Conservation (phyloP, 371 early-diverging fungal species). For the Conidiobolus incongruus region DNA sequence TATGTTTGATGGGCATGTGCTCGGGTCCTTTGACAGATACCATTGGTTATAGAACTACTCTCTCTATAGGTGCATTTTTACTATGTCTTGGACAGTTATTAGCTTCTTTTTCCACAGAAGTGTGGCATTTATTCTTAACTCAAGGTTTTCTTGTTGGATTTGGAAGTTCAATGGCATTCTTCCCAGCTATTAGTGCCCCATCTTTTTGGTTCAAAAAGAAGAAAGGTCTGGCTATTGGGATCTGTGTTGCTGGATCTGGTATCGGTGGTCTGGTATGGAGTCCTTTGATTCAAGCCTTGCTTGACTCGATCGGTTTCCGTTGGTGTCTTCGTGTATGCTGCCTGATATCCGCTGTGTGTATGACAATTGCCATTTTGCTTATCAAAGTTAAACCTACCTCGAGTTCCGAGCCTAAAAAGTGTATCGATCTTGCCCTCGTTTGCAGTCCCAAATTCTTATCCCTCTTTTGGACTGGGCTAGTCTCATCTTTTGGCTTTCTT, state of each 20-base stretch:
- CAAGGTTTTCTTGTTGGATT: slow-evolving; percentile 45
- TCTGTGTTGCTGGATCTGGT: slow-evolving; percentile 43
- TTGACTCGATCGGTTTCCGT: slow-evolving; percentile 23
- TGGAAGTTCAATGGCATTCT: slow-evolving; percentile 20
- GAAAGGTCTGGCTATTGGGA: slow-evolving; percentile 31
- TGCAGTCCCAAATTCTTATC: background rate
- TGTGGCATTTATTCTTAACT: slow-evolving; percentile 39
- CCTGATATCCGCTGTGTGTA: slow-evolving; percentile 11
- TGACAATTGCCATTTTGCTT: slow-evolving; percentile 10
- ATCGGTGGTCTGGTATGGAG: slow-evolving; percentile 42
- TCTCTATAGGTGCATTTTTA: background rate
- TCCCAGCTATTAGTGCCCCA: slow-evolving; percentile 13
- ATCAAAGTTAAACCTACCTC: background rate
- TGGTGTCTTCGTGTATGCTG: slow-evolving; percentile 26
- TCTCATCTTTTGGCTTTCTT: slow-evolving; percentile 1
- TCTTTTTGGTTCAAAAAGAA: slow-evolving; percentile 26
- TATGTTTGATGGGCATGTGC: background rate
- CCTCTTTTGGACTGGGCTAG: background rate
- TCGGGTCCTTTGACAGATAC: background rate
- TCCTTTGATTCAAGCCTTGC: slow-evolving; percentile 28
- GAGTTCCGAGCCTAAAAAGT: slow-evolving; percentile 6
- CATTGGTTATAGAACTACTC: background rate
- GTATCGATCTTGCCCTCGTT: slow-evolving; percentile 6
- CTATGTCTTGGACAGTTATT: slow-evolving; percentile 11
- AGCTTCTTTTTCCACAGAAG: slow-evolving; percentile 16